These are phyloP conservation scores for Chytriomyces confervae DNA, from an alignment of 192 early-diverging fungal genomes.

Conservation along the genomic window DNA sequence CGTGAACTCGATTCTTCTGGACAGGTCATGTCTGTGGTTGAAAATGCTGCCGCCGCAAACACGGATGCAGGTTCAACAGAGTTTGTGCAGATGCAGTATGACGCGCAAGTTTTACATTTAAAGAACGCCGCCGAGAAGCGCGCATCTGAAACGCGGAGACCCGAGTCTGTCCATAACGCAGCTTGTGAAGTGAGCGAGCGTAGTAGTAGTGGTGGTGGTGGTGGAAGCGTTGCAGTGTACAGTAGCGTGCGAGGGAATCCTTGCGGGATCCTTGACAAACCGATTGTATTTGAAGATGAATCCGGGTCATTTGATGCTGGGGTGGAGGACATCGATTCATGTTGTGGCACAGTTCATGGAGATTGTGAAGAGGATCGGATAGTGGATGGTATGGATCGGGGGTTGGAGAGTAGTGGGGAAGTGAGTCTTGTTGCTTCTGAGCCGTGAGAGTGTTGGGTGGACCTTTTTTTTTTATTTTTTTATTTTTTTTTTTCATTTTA, in stretches of 20 bases:
- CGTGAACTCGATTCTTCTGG: background rate
- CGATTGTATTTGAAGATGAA: background rate
- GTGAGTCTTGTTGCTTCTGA: background rate
- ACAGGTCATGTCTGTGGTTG: background rate
- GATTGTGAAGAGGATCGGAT: background rate
- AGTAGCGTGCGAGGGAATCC: no score
- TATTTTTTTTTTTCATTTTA: background rate
- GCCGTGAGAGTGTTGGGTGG: background rate
- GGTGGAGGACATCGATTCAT: background rate
- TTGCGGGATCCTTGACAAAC: no score
- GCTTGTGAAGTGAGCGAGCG: background rate
- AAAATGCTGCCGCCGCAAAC: background rate
- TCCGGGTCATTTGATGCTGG: background rate
- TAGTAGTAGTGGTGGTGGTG: no score
- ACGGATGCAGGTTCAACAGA: conserved; percentile 10
- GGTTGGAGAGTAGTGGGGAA: background rate
- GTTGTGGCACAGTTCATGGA: background rate
- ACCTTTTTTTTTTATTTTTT: background rate
- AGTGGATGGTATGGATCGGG: background rate
- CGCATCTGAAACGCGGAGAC: background rate
- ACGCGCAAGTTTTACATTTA: conserved; percentile 6
- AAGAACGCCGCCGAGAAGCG: background rate
- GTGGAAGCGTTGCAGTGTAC: no score
- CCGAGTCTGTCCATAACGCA: background rate
- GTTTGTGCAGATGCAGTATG: conserved; percentile 17